Base-by-base conservation (phyloP, 305 asterid species). In the Ilex paraguariensis region DNA sequence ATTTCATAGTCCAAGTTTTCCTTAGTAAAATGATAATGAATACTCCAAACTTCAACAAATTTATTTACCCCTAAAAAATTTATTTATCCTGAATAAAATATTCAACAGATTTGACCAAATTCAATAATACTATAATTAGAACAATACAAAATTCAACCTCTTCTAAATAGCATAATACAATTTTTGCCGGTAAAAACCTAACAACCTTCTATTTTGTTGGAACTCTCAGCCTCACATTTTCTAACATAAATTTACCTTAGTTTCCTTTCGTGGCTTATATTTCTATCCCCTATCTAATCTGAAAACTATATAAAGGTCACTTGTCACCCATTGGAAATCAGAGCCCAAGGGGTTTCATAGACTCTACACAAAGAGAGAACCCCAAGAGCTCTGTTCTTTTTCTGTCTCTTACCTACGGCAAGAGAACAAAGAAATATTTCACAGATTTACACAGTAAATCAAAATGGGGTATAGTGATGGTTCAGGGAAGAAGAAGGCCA, bases 401-500 rank as follows among this genome's bases (percentile, higher is more conserved):
- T 46, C 51, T 46, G 13, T 6, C 4, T 6, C n/a, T 4, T 6
- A 13, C 21, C 21, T 17, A 46, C 14, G 2, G 51, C 0, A 13
- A 46, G 10, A 13, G 13, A 46, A 46, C 0, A 46, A 6, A 9
- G 13, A 13, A 46, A 46, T 6, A 46, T 3, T 3, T 6, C n/a
- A 13, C 0, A 46, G 10, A 46, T 9, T 9, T 3, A 46, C 10
- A 10, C 3, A 46, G 3, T 9, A 13, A 11, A 11, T 46, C 0
- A 46, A 46, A 46, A 9, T 46, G 51, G n/a, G n/a, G 51, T 0
- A 3, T 46, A 13, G 13, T 9, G 13, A 46, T 46, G 51, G 13
- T 7, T 46, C 51, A 4, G 57, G n/a, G 31, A 32, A 31, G 56
- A 66, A 66, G 17, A 66, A 66, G 42, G 3, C 57, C 13, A 60